Evolutionary conservation across 2,329 filamentous ascomycete species (phyloP), one percentile per base, ranked within the genome.

Genomic region (Paracoccidioides lutzii): DNA sequence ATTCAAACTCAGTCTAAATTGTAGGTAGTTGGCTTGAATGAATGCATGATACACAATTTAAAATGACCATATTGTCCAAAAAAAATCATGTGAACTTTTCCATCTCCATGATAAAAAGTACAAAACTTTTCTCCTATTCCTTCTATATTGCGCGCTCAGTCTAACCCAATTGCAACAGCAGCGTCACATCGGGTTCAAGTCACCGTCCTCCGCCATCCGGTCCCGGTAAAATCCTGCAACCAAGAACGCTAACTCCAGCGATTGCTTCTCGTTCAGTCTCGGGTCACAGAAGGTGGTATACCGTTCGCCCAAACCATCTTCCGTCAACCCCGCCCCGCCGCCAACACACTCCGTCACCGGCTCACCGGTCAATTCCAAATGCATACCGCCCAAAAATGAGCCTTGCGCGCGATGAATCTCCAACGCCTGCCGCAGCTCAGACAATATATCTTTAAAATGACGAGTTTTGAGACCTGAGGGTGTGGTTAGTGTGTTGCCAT

Each of bases 271-370:
- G 67, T 98, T 98, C 62, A 98, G 75, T 30, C 93, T 76, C 4
- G 93, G 93, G 69, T 98, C 93, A 70, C 93, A 98, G 76, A 91
- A 97, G 41, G 87, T 95, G 4, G 90, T 95, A 72, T 98, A 98
- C 65, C 95, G 90, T 61, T 89, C 81, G 2, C 85, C 85, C 64
- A 98, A 69, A 66, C 96, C 91, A 59, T 93, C 87, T 70, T 97
- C 93, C 40, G 81, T 87, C 57, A 97, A 74, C 0, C 86, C 88
- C 67, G 89, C 88, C 60, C 88, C 91, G 22, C 93, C 93, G 56
- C 93, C 90, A 0, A 95, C 81, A 65, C 93, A 98, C 74, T 98
- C 93, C 0, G 93, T 98, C 8, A 98, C 93, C 6, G 90, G 88
- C 66, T 98, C 93, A 5, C 91, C 93, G 0, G 93, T 98, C 49